Evolutionary conservation across 768 basidiomycete species (phyloP), one percentile per base, ranked within the genome.

Genomic region (Kwoniella heveanensis): DNA sequence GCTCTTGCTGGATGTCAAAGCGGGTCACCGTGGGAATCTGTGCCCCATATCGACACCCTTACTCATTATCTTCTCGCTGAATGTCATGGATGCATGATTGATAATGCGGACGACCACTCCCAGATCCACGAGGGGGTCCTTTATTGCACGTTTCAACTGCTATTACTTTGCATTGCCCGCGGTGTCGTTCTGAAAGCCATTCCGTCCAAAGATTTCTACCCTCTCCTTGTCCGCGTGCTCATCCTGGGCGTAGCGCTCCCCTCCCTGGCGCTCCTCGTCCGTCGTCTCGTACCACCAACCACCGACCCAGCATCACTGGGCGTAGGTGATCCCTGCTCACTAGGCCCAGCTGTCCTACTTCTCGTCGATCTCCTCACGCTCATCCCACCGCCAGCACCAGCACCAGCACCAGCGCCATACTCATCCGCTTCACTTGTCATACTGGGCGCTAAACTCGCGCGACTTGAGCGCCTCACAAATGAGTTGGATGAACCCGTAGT

Each of bases 321-420:
- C 27, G 70, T 72, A 49, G 70, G 70, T 65, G 65, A 66, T 3
- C 67, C 70, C n/a, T 57, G 48, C 32, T 68, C 65, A 25, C 52
- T 44, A n/a, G 62, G 57, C 15, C 49, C 32, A 24, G 56, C 60
- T 3, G 32, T 68, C 22, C 48, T 44, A 46, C 57, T 58, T 29
- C 60, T 62, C 15, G 66, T 62, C 9, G 61, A 63, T 50, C 66
- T 53, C 29, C 66, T 46, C 2, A 67, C 51, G 22, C 56, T 59
- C 32, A 32, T 32, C 32, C 32, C 32, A 13, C 32, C 32, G 9
- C 6, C 44, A 2, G 36, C 50, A 1, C 54, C 44, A 7, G n/a
- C n/a, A n/a, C 32, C 32, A 13, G 7, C 32, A 6, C 6, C 44
- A 2, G 36, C 50, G 2, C 54, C 44, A 7, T n/a, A n/a, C n/a